Conservation (phyloP, 108 stramenopile species). For the Hondaea fermentalgiana region DNA sequence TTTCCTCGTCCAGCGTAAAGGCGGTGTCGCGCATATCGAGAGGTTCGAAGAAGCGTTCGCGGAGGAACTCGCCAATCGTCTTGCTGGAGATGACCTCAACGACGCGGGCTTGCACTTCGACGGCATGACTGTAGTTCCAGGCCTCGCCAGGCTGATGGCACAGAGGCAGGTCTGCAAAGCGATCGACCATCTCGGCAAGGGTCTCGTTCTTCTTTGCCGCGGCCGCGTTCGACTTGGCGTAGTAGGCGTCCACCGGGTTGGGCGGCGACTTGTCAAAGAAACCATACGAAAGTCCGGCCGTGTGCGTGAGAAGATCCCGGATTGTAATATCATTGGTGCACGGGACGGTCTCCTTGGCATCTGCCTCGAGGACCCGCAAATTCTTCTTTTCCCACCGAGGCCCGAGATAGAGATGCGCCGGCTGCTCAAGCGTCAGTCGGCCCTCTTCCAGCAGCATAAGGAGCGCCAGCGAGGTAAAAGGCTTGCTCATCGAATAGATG, state of each 20-base stretch:
- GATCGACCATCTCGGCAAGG: background rate
- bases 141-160: conserved; percentile 17
- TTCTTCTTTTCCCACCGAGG: background rate
- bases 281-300: conserved; percentile 24
- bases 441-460: conserved; percentile 21
- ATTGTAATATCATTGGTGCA: background rate
- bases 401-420: conserved; percentile 6
- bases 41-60: conserved; percentile 20
- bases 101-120: conserved; percentile 15
- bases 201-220: background rate
- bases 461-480: conserved; percentile 21
- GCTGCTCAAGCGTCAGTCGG: conserved; percentile 15
- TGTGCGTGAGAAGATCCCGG: conserved; percentile 24
- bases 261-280: background rate
- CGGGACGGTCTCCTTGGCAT: background rate
- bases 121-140: conserved; percentile 20
- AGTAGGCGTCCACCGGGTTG: background rate
- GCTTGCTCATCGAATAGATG: conserved; percentile 35
- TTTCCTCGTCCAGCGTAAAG: conserved; percentile 8
- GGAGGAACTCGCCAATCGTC: conserved; percentile 19
- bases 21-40: conserved; percentile 20
- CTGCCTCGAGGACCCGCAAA: background rate
- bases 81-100: conserved; percentile 10
- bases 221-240: background rate
- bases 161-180: conserved; percentile 12